Conservation (phyloP, 352 stramenopile genomes). For the Phytophthora niederhauseri region DNA sequence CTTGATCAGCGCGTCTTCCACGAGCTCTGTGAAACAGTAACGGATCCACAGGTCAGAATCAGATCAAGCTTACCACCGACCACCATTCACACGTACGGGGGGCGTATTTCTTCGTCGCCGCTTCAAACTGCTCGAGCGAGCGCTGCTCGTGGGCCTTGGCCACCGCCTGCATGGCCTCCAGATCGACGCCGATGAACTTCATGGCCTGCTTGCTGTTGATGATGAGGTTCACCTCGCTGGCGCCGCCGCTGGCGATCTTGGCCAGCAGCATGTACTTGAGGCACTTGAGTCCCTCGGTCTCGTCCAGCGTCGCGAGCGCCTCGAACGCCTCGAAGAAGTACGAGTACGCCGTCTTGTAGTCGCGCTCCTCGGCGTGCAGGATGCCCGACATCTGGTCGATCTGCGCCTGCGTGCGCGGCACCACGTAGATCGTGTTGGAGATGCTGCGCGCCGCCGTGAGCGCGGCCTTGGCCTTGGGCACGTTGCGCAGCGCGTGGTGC, state of each 20-base stretch:
- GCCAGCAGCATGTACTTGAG: conserved; percentile 99
- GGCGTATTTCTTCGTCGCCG: conserved; percentile 90
- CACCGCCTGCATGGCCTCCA: conserved; percentile 97
- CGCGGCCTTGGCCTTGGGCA: conserved; percentile 96
- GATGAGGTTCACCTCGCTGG: conserved; percentile 95
- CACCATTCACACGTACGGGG: conserved; percentile 45
- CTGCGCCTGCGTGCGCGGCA: conserved; percentile 94
- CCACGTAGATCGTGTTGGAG: conserved; percentile 98
- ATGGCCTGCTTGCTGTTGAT: conserved; percentile 97
- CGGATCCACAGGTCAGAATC: conserved; percentile 2
- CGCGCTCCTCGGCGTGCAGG: conserved; percentile 97
- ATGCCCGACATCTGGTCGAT: conserved; percentile 98
- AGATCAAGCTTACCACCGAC: background rate
- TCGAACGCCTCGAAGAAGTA: conserved; percentile 99
- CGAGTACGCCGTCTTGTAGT: conserved; percentile 99
- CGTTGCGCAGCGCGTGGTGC: conserved; percentile 97
- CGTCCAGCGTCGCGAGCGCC: conserved; percentile 94
- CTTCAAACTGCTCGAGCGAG: conserved; percentile 92
- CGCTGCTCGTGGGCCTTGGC: conserved; percentile 95
- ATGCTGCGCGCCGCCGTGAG: conserved; percentile 97
- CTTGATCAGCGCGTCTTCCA: conserved; percentile 88
- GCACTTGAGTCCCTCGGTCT: conserved; percentile 81
- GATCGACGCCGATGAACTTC: conserved; percentile 96
- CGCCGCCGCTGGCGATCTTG: conserved; percentile 93
- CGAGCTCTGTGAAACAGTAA: conserved; percentile 63